Base-by-base conservation (phyloP, 106 monocot genomes). In the Dioscorea alata region DNA sequence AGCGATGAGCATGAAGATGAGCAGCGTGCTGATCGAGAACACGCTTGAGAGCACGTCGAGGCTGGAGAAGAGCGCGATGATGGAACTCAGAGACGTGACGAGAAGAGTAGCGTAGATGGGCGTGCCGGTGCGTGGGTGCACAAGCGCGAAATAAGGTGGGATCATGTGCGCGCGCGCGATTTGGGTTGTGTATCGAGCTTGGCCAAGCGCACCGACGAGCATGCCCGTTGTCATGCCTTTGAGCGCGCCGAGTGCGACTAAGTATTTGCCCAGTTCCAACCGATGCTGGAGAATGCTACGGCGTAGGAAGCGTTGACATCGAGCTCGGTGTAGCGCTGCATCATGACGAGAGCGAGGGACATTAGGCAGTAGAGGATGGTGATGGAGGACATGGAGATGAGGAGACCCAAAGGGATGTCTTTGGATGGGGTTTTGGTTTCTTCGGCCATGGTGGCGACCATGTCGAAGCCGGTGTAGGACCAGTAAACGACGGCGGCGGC, bases 161-260 rank as follows among this genome's bases (percentile, higher is more conserved):
- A 88, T 88, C 16, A 88, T 79, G 57, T 88, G 84, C 12, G 75
- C 65, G 4, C 81, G 52, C 2, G 84, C 88, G 25, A 88, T 88
- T 63, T 88, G 88, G 8, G 82, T 88, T 2, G 88, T 88, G 84
- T 85, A 84, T 13, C 88, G 71, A 0, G 74, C 79, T 49, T 81
- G 79, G 23, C 88, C 84, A 15, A 85, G 71, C 7, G 88, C 65
- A 18, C 81, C 81, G 9, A 82, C 88, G 32, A 84, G 76, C 22
- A 90, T 49, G 2, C 72, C 91, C n/a, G 88, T 91, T 7, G 85
- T 95, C 88, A 95, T 95, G 73, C 91, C 91, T 78, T 95, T 91
- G 48, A 95, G 71, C 2, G 95, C 95, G 9, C 95, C 91, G 1
- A 86, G 63, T 1, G 91, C 88, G 13, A 95, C 88, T 9, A 95